Percentiles rank a stretch among this genome's conserved stretches.
These are phyloP conservation scores for Amaranthus hypochondriacus DNA, from an alignment of 148 eudicot species.

Conservation along the genomic window DNA sequence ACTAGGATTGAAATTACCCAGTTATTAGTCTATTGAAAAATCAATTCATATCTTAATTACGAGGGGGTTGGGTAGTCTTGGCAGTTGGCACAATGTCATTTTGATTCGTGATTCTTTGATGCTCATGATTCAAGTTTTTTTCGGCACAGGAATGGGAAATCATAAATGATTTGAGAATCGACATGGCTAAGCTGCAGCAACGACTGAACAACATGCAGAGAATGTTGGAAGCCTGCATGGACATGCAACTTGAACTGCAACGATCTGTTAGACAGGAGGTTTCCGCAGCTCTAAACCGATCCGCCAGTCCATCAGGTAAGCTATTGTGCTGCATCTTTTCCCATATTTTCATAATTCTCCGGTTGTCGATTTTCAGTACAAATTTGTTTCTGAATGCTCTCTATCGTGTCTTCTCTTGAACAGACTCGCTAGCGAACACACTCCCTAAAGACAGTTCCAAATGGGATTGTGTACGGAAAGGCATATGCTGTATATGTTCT, in stretches of 20 bases:
- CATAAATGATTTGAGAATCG: slow-evolving; percentile 72
- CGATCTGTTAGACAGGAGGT: slow-evolving; percentile 69
- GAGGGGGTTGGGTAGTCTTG: background rate
- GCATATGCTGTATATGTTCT: slow-evolving; percentile 73
- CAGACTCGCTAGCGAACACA: slow-evolving; percentile 31
- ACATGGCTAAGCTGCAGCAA: slow-evolving; percentile 82
- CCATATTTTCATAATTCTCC: too few relatives aligned
- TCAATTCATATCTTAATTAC: too few relatives aligned
- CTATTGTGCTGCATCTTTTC: background rate
- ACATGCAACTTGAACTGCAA: slow-evolving; percentile 88
- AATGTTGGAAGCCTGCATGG: slow-evolving; percentile 93
- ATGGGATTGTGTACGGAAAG: slow-evolving; percentile 72
- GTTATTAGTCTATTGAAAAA: too few relatives aligned
- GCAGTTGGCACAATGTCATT: background rate
- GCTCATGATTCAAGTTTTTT: background rate
- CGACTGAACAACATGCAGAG: slow-evolving; percentile 82
- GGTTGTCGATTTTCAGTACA: background rate
- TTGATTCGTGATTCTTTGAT: background rate
- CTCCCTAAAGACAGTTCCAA: slow-evolving; percentile 40
- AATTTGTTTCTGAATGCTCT: background rate
- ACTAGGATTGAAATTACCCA: too few relatives aligned
- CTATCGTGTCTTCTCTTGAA: background rate
- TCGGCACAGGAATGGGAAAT: slow-evolving; percentile 70
- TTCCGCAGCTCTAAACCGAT: slow-evolving; percentile 71
- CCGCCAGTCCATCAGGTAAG: slow-evolving; percentile 42